Evolutionary conservation across 2,329 filamentous ascomycete genomes (phyloP), one percentile per base, ranked within the genome.

Genomic region (Setomelanomma holmii): DNA sequence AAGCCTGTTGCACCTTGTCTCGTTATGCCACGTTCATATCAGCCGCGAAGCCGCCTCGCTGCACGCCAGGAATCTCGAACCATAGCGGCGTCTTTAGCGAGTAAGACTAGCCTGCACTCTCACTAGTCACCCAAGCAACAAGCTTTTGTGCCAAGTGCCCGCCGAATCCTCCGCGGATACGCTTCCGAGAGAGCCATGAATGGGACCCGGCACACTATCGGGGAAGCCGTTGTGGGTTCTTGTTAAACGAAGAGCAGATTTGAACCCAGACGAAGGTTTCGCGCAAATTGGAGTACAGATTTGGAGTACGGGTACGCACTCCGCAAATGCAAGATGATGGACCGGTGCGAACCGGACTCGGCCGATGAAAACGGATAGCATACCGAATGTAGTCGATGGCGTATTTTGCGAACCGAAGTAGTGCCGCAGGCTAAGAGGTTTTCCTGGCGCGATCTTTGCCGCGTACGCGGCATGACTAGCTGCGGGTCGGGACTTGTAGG

Each of bases 51-150:
- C 46, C 46, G 27, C 24, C 41, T 14, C 39, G 19, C 35, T 57
- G 54, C 56, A 56, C 42, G 55, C 39, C 43, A 48, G 17, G 41
- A 53, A 55, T 56, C 56, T 61, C 56, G 56, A 55, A 53, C 41
- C 53, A 34, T 44, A 21, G 43, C 42, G 49, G 50, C 48, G 38
- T 30, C 5, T 8, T 6, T 30, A 30, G 27, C 27, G 10, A 8
- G 2, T 52, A 49, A 55, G 50, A 47, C 58, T 57, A 60, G 44
- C 39, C 49, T 35, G 48, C 42, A 41, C 33, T 30, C 43, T 44
- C 39, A 20, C 33, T 51, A 52, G 45, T 12, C 27, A 23, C 16
- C 17, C 16, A 40, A 30, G 24, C 16, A 16, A 39, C 44, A 60
- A 60, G 56, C 52, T 58, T 60, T 52, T 22, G 8, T 11, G 59